Base-by-base conservation (phyloP, 495 filamentous ascomycete genomes). In the Letharia columbiana region DNA sequence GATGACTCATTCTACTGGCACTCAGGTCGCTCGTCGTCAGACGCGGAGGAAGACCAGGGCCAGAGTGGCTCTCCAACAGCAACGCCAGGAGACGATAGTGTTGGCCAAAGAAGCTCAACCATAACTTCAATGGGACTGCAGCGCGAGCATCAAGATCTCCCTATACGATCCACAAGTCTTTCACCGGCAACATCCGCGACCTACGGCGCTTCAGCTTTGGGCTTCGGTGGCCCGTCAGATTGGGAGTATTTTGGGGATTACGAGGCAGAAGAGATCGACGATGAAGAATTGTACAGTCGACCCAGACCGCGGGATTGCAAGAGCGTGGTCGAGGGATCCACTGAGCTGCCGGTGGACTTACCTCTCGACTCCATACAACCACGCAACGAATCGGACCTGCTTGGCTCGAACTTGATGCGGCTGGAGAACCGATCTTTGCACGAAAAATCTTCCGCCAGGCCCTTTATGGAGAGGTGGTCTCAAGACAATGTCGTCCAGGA, bases 141-240 rank as follows among this genome's bases (percentile, higher is more conserved):
- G 35, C 59, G 20, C 52, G 64, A 64, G 23, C 64, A 62, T 42
- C 47, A 63, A 20, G 61, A 61, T 33, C 52, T 66, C 20, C 63
- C 66, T 28, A 57, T 41, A 50, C 63, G 66, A 35, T 61, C 67
- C 28, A 67, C 62, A 1, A 69, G 65, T 64, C 61, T 70, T 39
- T 68, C 60, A 4, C 60, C 66, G 31, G 28, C 39, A 17, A 40
- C 67, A 42, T 23, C 60, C 7, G 65, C 52, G 33, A 44, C 67
- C 8, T 69, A 69, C 47, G 66, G 63, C 45, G 73, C 72, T 39
- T 83, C 82, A 62, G 80, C 80, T 18, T 68, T 86, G 44, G 83
- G 84, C 0, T 71, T 74, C 62, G 82, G 82, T 10, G 78, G 79
- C 2, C 84, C 83, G 2, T 85, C 83, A n/a, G 84, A 84, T 65